Percentiles rank a stretch among this genome's conserved stretches.
These are phyloP conservation scores for Alternaria sp. DNA, from an alignment of 2,329 filamentous ascomycete species.

Conservation along the genomic window DNA sequence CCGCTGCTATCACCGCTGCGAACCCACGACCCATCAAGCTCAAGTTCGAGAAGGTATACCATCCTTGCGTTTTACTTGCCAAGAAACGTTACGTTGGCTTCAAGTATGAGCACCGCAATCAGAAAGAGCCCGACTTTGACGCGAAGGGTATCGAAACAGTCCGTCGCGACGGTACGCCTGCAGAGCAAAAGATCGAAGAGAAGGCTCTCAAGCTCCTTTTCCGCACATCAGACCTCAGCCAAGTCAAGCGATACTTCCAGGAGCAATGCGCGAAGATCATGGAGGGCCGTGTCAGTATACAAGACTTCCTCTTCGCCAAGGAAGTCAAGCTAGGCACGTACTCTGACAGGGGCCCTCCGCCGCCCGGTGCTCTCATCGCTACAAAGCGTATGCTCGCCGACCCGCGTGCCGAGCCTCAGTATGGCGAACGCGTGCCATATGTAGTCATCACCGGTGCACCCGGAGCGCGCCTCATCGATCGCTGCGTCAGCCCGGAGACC, in stretches of 20 bases:
- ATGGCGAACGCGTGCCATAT: constrained; percentile 93
- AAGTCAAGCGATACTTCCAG: constrained; percentile 90
- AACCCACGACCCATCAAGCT: constrained; percentile 93
- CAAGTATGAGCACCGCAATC: constrained; percentile 83
- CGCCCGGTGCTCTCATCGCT: constrained; percentile 87
- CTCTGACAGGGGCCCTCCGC: constrained; percentile 77
- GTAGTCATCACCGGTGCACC: constrained; percentile 90
- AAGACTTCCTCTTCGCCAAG: constrained; percentile 94
- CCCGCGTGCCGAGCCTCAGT: constrained; percentile 85
- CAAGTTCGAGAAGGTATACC: constrained; percentile 98
- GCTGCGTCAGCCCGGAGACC: constrained; percentile 86
- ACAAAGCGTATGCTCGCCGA: constrained; percentile 86
- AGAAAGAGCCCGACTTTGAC: constrained; percentile 86
- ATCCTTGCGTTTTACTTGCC: constrained; percentile 89
- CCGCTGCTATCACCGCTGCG: constrained; percentile 81
- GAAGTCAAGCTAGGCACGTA: constrained; percentile 93
- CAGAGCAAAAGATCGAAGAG: constrained; percentile 96
- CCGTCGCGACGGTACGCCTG: constrained; percentile 89
- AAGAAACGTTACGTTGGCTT: constrained; percentile 99
- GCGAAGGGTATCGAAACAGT: constrained; percentile 99
- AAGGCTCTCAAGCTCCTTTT: constrained; percentile 89
- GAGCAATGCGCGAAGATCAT: constrained; percentile 91
- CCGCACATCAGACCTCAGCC: constrained; percentile 83
- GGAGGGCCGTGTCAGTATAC: constrained; percentile 82
- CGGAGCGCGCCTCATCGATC: constrained; percentile 82